These are phyloP conservation scores for Coccomyxa sp. DNA, from an alignment of 139 green algal species.

Conservation along the genomic window DNA sequence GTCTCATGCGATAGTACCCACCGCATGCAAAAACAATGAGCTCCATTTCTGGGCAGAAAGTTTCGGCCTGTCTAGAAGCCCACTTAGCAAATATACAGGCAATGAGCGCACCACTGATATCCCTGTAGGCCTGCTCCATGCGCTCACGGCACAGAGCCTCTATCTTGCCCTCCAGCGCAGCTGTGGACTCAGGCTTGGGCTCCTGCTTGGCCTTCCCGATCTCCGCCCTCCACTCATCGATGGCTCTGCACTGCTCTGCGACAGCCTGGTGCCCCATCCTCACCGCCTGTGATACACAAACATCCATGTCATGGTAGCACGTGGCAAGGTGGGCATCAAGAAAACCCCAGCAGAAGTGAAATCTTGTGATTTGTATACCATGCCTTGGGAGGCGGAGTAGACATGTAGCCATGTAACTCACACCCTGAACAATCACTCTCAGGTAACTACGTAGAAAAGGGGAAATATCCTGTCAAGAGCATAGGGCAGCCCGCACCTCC, in stretches of 20 bases:
- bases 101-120: no score
- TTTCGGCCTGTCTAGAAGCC: no score
- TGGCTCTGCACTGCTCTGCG: conserved; percentile 48
- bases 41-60: no score
- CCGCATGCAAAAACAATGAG: no score
- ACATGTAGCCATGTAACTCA: not conserved
- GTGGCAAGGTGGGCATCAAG: not conserved
- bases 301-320: not conserved
- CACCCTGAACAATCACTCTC: not conserved
- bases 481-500: conserved; percentile 40
- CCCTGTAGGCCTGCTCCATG: not conserved
- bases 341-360: not conserved
- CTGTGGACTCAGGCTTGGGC: conserved; percentile 38
- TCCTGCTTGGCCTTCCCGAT: conserved; percentile 76
- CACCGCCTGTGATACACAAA: conserved; percentile 38
- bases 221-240: conserved; percentile 63
- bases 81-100: no score
- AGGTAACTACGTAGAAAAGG: no score
- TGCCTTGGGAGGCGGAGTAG: not conserved
- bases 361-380: not conserved
- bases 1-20: no score
- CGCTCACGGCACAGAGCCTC: conserved; percentile 15
- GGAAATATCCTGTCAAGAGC: no score
- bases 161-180: conserved; percentile 51
- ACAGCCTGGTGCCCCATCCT: conserved; percentile 55